Base-by-base conservation (phyloP, 257 asterid genomes). In the Lycium barbarum region DNA sequence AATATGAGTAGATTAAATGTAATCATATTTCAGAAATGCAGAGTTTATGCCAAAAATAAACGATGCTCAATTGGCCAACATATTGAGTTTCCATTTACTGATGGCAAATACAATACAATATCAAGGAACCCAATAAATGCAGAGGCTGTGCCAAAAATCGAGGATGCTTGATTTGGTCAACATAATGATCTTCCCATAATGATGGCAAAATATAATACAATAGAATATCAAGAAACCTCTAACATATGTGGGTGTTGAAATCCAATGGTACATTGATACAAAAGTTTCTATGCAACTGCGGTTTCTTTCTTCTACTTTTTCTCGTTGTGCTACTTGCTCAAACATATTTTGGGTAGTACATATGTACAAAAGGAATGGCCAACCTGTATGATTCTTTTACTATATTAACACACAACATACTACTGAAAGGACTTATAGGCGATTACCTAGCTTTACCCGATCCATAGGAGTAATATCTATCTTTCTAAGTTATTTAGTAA, bases 371-470 rank as follows among this genome's bases (percentile, higher is more conserved):
- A n/a, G n/a, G n/a, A n/a, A n/a, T n/a, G n/a, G n/a, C 80, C 70
- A 61, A 63, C 76, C 84, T 90, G 83, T 84, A 63, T 13, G 61
- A 35, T 15, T 51, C 82, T 78, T 22, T 4, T 47, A 76, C 65
- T 51, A 14, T 26, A 76, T 63, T 1, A 76, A 51, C 18, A 51
- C 20, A 51, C n/a, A n/a, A 3, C 82, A 33, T 76, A 51, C 65
- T 13, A 78, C 14, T 9, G 33, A 78, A 6, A 22, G 38, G n/a
- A 51, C 57, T 54, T n/a, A 17, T 76, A 63, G 72, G 81, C 80
- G 47, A 40, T 55, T 59, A 38, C 40, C 45, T 40, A 2, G 45
- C 5, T 40, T 6, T 40, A 2, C 45, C 45, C 45, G 5, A 40
- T 2, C 45, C 45, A 6, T 2, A 40, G 0, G 0, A 40, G 4